Percentiles rank a stretch among this genome's conserved stretches.
Evolutionary conservation across 2,329 filamentous ascomycete genomes (phyloP).

Genomic region (Hawksworthiomyces lignivorus): DNA sequence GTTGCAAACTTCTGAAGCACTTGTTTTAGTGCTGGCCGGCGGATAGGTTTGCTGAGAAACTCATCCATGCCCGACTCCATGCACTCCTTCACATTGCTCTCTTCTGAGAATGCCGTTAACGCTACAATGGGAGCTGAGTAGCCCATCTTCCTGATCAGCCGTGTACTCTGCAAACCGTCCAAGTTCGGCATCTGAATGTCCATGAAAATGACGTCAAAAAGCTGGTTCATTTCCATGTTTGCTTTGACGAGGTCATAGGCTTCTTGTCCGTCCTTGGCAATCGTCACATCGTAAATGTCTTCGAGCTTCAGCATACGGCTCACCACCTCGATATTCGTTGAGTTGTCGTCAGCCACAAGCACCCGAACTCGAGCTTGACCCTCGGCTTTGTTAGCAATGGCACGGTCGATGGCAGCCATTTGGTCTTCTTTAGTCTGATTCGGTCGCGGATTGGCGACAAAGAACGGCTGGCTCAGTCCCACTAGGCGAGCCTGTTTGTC

Average conservation of each 20-base stretch:
- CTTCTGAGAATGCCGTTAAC: slow-evolving; percentile 82
- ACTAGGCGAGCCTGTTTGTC: slow-evolving; percentile 72
- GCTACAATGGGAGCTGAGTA: slow-evolving; percentile 86
- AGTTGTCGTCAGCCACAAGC: slow-evolving; percentile 69
- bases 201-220: slow-evolving; percentile 91
- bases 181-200: slow-evolving; percentile 94
- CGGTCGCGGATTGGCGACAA: slow-evolving; percentile 39
- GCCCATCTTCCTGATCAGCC: slow-evolving; percentile 76
- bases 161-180: slow-evolving; percentile 79
- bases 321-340: slow-evolving; percentile 50
- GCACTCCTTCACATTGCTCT: slow-evolving; percentile 79
- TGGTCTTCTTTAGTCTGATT: slow-evolving; percentile 46
- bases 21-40: slow-evolving; percentile 76
- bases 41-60: slow-evolving; percentile 71
- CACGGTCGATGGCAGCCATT: slow-evolving; percentile 56
- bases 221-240: slow-evolving; percentile 63
- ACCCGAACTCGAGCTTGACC: slow-evolving; percentile 62
- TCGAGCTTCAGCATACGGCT: slow-evolving; percentile 65
- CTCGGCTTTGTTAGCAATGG: slow-evolving; percentile 49
- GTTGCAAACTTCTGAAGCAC: slow-evolving; percentile 79
- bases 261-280: slow-evolving; percentile 80
- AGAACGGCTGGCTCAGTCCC: slow-evolving; percentile 77
- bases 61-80: slow-evolving; percentile 89
- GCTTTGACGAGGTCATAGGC: slow-evolving; percentile 80
- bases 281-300: slow-evolving; percentile 77